A percentile compares a stretch with the other conserved stretches of the same genome.
Conservation (phyloP, 2,329 filamentous ascomycete species). For the Fusarium nurragi region DNA sequence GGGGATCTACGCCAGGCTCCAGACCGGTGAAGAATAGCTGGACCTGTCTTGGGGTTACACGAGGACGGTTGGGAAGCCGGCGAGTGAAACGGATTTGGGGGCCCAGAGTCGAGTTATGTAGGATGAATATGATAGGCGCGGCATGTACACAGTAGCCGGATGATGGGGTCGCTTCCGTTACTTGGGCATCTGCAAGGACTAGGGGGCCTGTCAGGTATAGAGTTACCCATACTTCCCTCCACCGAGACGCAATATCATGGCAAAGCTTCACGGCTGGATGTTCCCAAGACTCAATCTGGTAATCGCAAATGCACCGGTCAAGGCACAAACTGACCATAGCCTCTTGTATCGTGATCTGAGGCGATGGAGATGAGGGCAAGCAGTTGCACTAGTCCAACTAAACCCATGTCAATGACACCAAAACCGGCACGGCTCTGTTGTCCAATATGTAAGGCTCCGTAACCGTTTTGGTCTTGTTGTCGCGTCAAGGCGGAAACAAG, state of each 20-base stretch:
- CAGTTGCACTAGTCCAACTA: conserved; percentile 11
- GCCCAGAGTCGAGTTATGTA: background rate
- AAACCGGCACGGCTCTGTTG: conserved; percentile 8
- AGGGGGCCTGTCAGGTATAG: conserved; percentile 6
- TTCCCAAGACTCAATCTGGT: conserved; percentile 10
- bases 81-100: conserved; percentile 8
- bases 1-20: conserved; percentile 37
- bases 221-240: conserved; percentile 31
- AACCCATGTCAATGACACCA: background rate
- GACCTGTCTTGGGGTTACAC: conserved; percentile 29
- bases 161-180: conserved; percentile 22
- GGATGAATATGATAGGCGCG: conserved; percentile 31
- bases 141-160: conserved; percentile 18
- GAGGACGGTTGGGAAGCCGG: conserved; percentile 30
- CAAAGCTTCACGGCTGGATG: conserved; percentile 10
- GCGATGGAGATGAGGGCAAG: conserved; percentile 2
- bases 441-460: conserved; percentile 11
- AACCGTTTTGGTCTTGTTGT: conserved; percentile 31
- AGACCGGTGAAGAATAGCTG: conserved; percentile 42
- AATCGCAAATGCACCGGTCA: conserved; percentile 33
- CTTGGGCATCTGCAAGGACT: conserved; percentile 15
- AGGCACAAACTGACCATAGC: conserved; percentile 17
- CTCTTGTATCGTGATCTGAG: background rate
- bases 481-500: conserved; percentile 23
- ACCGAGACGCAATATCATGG: conserved; percentile 25